Percentiles rank a stretch among this genome's conserved stretches.
phyloP scores from a whole-genome alignment of 257 asterid genomes.

The Gentiana macrophylla region DNA sequence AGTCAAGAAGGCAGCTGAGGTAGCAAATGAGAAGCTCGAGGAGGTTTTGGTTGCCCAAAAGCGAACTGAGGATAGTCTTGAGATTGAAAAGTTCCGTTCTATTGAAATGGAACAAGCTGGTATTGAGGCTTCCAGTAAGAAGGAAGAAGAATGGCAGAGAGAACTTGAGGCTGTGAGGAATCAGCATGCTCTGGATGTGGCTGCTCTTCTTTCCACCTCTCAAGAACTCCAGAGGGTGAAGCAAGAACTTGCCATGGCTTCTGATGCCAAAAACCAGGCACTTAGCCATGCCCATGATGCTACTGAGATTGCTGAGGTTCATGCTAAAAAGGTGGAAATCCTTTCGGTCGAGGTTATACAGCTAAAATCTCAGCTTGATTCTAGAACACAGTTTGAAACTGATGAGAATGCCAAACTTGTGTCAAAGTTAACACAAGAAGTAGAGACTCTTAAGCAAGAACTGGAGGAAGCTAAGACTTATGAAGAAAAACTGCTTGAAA shows the following conservation, averaged over 20 bases:
- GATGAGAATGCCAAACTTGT: conserved; percentile 43
- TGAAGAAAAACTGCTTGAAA: conserved; percentile 50
- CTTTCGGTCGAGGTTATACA: conserved; percentile 72
- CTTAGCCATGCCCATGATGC: conserved; percentile 74
- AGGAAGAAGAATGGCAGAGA: conserved; percentile 71
- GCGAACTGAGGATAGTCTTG: conserved; percentile 77
- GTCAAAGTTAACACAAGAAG: conserved; percentile 52
- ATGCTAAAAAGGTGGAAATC: conserved; percentile 50
- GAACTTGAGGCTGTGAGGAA: conserved; percentile 69
- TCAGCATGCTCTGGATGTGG: conserved; percentile 66
- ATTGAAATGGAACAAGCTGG: conserved; percentile 90
- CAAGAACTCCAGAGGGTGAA: conserved; percentile 67
- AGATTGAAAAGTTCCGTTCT: conserved; percentile 80
- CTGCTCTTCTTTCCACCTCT: conserved; percentile 59
- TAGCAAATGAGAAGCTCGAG: conserved; percentile 72
- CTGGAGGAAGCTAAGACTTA: conserved; percentile 40
- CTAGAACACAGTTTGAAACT: conserved; percentile 41
- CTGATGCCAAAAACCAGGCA: conserved; percentile 74
- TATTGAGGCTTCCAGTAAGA: conserved; percentile 72
- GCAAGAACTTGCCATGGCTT: conserved; percentile 51
- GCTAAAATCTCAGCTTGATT: conserved; percentile 53
- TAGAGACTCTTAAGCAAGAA: conserved; percentile 46
- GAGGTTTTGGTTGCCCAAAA: conserved; percentile 80
- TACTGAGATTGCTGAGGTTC: conserved; percentile 57
- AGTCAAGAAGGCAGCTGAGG: conserved; percentile 59